These are phyloP conservation scores for Penicillium coprophilum DNA, from an alignment of 495 filamentous ascomycete genomes.

Conservation along the genomic window DNA sequence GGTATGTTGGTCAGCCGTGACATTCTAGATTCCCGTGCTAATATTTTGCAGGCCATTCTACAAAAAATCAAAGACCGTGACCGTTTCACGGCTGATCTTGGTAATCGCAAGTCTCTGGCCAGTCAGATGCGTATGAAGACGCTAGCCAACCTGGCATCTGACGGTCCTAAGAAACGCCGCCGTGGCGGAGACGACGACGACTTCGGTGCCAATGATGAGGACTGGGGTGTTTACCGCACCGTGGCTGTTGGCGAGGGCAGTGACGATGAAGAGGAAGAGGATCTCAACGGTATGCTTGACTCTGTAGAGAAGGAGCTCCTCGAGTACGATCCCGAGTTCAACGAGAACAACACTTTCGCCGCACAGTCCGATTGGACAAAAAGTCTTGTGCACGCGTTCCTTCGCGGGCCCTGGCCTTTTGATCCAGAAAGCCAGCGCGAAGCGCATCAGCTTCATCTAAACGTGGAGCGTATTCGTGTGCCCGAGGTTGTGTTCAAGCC, in stretches of 20 bases:
- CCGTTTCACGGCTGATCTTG: constrained; percentile 84
- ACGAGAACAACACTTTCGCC: constrained; percentile 83
- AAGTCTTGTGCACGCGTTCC: constrained; percentile 81
- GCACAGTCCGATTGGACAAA: constrained; percentile 95
- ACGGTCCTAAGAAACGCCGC: constrained; percentile 81
- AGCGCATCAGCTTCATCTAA: constrained; percentile 86
- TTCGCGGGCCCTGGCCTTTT: constrained; percentile 82
- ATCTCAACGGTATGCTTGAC: constrained; percentile 69
- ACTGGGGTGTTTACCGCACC: constrained; percentile 93
- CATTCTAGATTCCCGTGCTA: constrained; percentile 5
- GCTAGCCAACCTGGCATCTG: constrained; percentile 93
- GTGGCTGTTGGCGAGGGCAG: constrained; percentile 76
- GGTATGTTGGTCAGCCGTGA: constrained; percentile 30
- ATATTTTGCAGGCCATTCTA: constrained; percentile 53
- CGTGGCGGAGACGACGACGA: constrained; percentile 80
- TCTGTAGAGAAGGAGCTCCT: constrained; percentile 80
- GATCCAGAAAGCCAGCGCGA: constrained; percentile 78
- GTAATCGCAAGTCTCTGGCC: constrained; percentile 93
- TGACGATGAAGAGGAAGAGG: constrained; percentile 85
- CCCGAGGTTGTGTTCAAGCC: constrained; percentile 96
- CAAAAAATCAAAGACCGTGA: constrained; percentile 90
- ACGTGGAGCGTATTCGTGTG: constrained; percentile 93
- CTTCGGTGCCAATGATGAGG: constrained; percentile 95
- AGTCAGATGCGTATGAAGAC: constrained; percentile 97
- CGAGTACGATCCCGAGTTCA: constrained; percentile 82